Percentiles rank a stretch among this genome's conserved stretches.
These are phyloP conservation scores for Lithospermum erythrorhizon DNA, from an alignment of 257 asterid species.

Conservation along the genomic window DNA sequence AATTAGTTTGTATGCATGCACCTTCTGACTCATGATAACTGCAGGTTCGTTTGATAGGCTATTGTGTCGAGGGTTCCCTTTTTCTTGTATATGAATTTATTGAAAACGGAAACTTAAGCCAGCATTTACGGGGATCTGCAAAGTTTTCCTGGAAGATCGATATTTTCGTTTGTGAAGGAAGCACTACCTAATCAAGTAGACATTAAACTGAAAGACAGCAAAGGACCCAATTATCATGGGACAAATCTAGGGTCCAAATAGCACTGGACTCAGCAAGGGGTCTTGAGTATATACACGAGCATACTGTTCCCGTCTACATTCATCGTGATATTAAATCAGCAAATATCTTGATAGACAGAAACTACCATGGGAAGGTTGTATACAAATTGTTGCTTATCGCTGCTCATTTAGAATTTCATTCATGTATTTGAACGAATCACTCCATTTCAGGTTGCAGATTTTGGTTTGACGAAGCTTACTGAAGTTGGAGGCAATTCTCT, in stretches of 20 bases:
- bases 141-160: constrained; percentile 10
- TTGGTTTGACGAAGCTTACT: constrained; percentile 83
- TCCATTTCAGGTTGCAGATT: constrained; percentile 78
- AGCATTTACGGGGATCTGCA: constrained; percentile 86
- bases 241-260: constrained; percentile 76
- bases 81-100: constrained; percentile 88
- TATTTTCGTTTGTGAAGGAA: not conserved
- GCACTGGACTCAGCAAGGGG: constrained; percentile 98
- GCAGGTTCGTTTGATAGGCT: constrained; percentile 96
- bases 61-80: constrained; percentile 88
- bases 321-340: constrained; percentile 97
- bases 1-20: not conserved
- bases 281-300: constrained; percentile 96
- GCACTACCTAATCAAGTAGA: not conserved
- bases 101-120: constrained; percentile 83
- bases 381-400: constrained; percentile 11
- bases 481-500: constrained; percentile 77
- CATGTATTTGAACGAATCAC: constrained; percentile 1
- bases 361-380: constrained; percentile 76
- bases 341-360: constrained; percentile 82
- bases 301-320: constrained; percentile 87
- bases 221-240: constrained; percentile 86
- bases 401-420: constrained; percentile 11
- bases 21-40: constrained; percentile 3
- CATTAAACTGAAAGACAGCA: constrained; percentile 30